phyloP scores from a whole-genome alignment of 2,329 filamentous ascomycete genomes.

The Aureobasidium sp. region DNA sequence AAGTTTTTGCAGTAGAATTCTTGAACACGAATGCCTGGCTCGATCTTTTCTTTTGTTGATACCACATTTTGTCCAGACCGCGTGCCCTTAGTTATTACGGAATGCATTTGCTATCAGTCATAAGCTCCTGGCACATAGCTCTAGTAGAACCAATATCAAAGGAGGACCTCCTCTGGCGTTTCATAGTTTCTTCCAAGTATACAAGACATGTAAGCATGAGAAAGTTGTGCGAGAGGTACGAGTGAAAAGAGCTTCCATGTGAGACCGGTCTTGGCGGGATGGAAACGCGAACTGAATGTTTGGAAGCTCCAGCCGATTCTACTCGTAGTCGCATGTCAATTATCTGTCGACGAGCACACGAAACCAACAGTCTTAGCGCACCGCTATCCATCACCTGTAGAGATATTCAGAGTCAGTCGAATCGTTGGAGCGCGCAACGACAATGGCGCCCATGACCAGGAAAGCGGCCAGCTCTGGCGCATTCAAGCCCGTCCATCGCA shows the following conservation, averaged over 20 bases:
- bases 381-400: neutral
- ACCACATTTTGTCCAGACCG: neutral
- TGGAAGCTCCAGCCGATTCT: neutral
- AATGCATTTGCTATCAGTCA: neutral
- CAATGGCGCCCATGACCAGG: conserved; percentile 9
- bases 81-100: neutral
- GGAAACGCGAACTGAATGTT: neutral
- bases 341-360: neutral
- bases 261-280: neutral
- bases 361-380: neutral
- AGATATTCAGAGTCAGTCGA: neutral
- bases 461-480: neutral
- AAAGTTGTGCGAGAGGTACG: neutral
- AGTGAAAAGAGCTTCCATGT: neutral
- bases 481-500: conserved; percentile 12
- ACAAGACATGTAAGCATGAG: neutral
- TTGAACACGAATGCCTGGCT: neutral
- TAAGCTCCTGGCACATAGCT: too few relatives aligned
- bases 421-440: neutral
- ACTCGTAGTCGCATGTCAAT: neutral
- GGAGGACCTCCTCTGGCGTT: too few relatives aligned
- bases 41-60: neutral
- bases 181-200: too few relatives aligned
- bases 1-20: conserved; percentile 1
- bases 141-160: too few relatives aligned